Conservation (phyloP, 2,329 filamentous ascomycete genomes). For the Ophiostoma quercus region DNA sequence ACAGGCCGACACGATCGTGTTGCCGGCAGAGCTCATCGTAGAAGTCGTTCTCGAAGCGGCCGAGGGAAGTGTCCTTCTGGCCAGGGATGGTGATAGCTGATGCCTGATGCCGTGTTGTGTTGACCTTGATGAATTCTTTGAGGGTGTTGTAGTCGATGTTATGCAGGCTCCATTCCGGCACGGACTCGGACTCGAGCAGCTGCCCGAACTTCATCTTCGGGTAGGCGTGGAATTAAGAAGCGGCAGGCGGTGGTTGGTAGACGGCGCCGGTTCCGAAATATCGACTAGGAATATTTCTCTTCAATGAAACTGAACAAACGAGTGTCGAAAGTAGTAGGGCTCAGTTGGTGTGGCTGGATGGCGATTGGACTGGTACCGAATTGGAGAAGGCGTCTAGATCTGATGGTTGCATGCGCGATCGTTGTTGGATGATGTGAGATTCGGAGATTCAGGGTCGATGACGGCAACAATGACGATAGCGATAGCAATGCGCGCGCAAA, state of each 20-base stretch:
- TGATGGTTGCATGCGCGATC: neutral
- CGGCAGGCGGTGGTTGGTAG: neutral
- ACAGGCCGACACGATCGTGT: conserved; percentile 71
- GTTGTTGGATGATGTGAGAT: neutral
- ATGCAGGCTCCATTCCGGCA: conserved; percentile 76
- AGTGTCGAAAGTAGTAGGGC: too few species aligned
- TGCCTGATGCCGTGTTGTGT: conserved; percentile 67
- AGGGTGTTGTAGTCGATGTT: conserved; percentile 87
- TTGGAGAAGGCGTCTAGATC: neutral
- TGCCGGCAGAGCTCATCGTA: conserved; percentile 66
- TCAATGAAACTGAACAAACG: neutral
- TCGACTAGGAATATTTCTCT: neutral
- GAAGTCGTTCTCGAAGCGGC: conserved; percentile 65
- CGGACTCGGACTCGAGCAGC: conserved; percentile 67
- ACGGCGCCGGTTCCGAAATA: too few species aligned
- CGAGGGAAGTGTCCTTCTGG: conserved; percentile 53
- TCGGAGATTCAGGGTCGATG: neutral
- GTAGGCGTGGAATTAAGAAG: neutral
- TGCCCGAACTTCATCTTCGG: conserved; percentile 68
- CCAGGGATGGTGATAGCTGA: conserved; percentile 70
- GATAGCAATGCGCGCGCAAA: neutral
- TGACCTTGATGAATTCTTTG: conserved; percentile 75
- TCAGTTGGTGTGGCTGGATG: neutral
- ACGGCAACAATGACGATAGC: neutral
- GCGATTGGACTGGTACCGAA: neutral